phyloP scores from a whole-genome alignment of 192 early-diverging fungal species.

The Entophlyctis helioformis region DNA sequence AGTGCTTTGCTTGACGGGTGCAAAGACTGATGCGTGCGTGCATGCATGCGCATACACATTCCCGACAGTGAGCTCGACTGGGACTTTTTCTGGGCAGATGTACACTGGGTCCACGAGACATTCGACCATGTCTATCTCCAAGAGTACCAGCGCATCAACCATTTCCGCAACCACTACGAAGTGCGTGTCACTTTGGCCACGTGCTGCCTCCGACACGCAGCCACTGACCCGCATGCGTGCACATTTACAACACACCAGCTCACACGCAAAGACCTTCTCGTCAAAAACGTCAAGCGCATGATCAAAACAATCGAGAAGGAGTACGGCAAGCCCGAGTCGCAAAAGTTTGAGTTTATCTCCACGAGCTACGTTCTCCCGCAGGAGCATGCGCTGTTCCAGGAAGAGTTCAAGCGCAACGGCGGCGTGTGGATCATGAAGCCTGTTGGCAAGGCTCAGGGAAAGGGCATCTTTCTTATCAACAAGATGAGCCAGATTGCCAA shows the following conservation, averaged over 20 bases:
- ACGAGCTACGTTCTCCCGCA: conserved; percentile 45
- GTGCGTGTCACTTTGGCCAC: too few species aligned
- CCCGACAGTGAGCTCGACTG: conserved; percentile 37
- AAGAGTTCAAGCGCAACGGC: conserved; percentile 58
- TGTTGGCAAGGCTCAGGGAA: conserved; percentile 54
- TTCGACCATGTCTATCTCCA: conserved; percentile 52
- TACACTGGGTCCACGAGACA: conserved; percentile 56
- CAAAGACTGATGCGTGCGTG: background rate
- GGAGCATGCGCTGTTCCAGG: conserved; percentile 52
- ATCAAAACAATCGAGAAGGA: conserved; percentile 50
- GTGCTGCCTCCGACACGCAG: too few species aligned
- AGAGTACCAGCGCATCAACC: conserved; percentile 49
- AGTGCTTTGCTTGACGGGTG: background rate
- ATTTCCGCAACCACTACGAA: conserved; percentile 57
- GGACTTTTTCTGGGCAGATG: conserved; percentile 56
- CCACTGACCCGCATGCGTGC: too few species aligned
- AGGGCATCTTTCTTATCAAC: conserved; percentile 59
- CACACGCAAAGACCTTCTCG: conserved; percentile 50
- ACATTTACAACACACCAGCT: conserved; percentile 22
- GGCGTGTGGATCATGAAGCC: conserved; percentile 59
- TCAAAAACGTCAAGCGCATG: conserved; percentile 58
- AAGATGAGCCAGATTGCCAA: conserved; percentile 42
- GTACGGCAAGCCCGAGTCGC: conserved; percentile 39
- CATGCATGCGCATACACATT: background rate
- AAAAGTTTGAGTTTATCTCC: conserved; percentile 48